Evolutionary conservation across 1,139 yeast species (phyloP), one percentile per base, ranked within the genome.

Genomic region (Candida sp.): DNA sequence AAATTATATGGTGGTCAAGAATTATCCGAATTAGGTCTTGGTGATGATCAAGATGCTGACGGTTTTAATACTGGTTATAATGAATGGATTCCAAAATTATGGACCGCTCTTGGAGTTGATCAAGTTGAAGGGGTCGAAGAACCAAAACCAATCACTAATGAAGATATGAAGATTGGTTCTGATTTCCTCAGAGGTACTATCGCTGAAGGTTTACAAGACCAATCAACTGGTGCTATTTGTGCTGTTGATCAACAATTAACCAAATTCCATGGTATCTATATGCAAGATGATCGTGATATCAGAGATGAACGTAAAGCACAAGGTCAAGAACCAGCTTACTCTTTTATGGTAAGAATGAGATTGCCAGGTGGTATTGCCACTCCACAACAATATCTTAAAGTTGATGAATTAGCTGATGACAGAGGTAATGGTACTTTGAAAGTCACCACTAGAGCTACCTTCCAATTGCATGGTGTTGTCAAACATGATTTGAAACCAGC

Each of bases 251-350:
- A 90, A 69, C 97, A 90, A 68, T 70, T 93, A 64, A 90, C 97
- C 53, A 93, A 93, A 68, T 93, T 93, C 80, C 98, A 93, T 64
- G 99, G 99, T 68, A 90, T 91, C 53, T 93, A 93, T 66, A 90
- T 91, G 96, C 99, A 93, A 73, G 98, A 93, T 66, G 98, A 93
- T 63, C 88, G 99, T 70, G 99, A 93, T 67, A 75, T 93, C 46
- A 82, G 98, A 64, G 98, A 91, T 47, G 87, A 87, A 54, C 84
- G 98, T 61, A 91, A 90, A 69, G 79, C 88, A 40, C 87, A 87
- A 62, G 98, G 98, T 39, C 66, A 87, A 52, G 99, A 93, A 68
- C 98, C 99, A 22, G 96, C 96, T 40, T 93, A 88, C 63, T 79
- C 95, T 21, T 93, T 93, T 64, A 93, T 93, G 99, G 95, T 90